These are phyloP conservation scores for Haberlea rhodopensis DNA, from an alignment of 257 asterid species.

Conservation along the genomic window DNA sequence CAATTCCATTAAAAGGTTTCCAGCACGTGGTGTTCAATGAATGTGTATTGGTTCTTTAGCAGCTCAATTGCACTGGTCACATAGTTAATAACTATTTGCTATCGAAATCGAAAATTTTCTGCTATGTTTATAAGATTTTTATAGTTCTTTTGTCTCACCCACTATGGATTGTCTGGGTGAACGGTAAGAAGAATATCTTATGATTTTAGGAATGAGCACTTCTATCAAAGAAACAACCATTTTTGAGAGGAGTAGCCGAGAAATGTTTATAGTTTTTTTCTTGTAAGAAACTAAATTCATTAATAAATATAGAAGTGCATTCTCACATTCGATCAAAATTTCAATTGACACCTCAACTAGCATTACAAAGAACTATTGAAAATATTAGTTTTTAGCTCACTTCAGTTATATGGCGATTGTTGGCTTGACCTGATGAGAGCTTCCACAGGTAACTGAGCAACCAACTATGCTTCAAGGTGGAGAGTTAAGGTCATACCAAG, in stretches of 20 bases:
- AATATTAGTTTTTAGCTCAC: conserved; percentile 9
- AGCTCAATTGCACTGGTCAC: neutral
- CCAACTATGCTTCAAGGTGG: conserved; percentile 99
- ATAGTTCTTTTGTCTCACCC: conserved; percentile 1
- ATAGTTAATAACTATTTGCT: neutral
- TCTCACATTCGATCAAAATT: neutral
- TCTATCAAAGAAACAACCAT: neutral
- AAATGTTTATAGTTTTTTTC: neutral
- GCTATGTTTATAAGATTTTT: neutral
- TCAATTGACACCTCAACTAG: neutral
- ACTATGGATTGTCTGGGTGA: neutral
- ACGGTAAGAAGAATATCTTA: neutral
- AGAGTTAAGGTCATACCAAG: conserved; percentile 81
- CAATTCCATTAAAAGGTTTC: conserved; percentile 8
- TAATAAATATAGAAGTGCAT: too few relatives aligned
- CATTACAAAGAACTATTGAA: neutral
- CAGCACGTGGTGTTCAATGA: neutral
- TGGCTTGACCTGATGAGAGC: conserved; percentile 25
- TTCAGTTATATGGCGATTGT: conserved; percentile 7
- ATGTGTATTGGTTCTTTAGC: conserved; percentile 12
- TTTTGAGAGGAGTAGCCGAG: neutral
- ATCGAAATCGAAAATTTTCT: neutral
- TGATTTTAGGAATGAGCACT: neutral
- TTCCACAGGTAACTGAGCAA: conserved; percentile 86
- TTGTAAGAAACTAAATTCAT: too few relatives aligned